Evolutionary conservation across 306 rosid species (phyloP), one percentile per base, ranked within the genome.

Genomic region (Malus sylvestris): DNA sequence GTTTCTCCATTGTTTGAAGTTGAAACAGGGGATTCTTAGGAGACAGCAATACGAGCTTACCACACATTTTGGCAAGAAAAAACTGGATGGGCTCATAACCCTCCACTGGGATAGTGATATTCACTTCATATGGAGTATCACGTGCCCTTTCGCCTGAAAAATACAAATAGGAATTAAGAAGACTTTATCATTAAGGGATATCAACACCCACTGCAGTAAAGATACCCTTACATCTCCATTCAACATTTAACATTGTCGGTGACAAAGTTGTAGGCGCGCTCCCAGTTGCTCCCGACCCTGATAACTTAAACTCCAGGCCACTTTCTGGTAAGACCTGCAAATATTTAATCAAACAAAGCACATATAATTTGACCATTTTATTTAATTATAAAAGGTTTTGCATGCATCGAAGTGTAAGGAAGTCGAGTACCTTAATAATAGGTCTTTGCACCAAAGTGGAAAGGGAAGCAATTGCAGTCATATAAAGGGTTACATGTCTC

Each of bases 251-350:
- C 88, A 88, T 70, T 32, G 97, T 74, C 49, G 99, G 97, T 55
- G 99, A 90, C 90, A 95, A 82, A 82, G 99, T 90, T 64, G 99
- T 90, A 20, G 99, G 97, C 79, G 89, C 90, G 23, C 63, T 88
- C 84, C 91, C 96, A 80, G 77, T 66, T 75, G 88, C 82, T 59
- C 89, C 96, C n/a, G 97, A 89, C 76, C 97, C 99, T 60, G 90
- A 92, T 72, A 95, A 65, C 35, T 44, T 77, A 77, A 92, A 76
- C 67, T 86, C 91, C 74, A 92, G 82, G 78, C 96, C 99, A 57
- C 74, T 79, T 74, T 85, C 79, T 82, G 99, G 99, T 58, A 78
- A 60, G 71, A 88, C 88, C 97, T 95, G 83, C 81, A 71, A 57
- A 64, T 70, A 60, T 71, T 68, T 81, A 72, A 72, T 78, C 38